These are phyloP conservation scores for Trichoderma polysporum DNA, from an alignment of 2,329 filamentous ascomycete genomes.

Conservation along the genomic window DNA sequence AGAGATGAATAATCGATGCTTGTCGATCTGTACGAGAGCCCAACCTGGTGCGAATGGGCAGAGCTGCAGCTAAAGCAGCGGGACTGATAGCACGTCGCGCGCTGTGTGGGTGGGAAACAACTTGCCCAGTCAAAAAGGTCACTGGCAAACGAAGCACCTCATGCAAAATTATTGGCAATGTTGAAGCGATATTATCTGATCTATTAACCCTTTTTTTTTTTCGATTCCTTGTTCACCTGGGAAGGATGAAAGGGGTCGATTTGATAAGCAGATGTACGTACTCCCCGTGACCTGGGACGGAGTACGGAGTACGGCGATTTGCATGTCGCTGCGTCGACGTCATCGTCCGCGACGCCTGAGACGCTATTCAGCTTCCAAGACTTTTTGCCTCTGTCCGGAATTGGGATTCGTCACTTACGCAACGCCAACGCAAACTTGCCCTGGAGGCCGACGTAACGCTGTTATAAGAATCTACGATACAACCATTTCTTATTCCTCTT, in stretches of 20 bases:
- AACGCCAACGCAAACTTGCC: not conserved
- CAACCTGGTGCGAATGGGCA: conserved; percentile 4
- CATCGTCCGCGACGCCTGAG: conserved; percentile 11
- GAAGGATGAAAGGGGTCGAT: not conserved
- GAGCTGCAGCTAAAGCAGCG: conserved; percentile 8
- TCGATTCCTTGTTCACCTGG: not conserved
- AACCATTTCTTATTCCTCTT: not conserved
- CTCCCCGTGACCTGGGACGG: too few species aligned
- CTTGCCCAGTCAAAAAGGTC: not conserved
- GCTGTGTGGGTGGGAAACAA: not conserved
- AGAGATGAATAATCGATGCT: not conserved
- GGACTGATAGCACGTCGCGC: not conserved
- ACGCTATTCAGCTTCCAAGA: not conserved
- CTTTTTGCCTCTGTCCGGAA: not conserved
- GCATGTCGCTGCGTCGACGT: conserved; percentile 1
- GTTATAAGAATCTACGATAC: not conserved
- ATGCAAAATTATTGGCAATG: not conserved
- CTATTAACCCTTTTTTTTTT: not conserved
- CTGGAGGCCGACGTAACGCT: not conserved
- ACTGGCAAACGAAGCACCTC: too few species aligned
- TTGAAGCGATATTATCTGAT: conserved; percentile 2
- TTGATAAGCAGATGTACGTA: conserved; percentile 1
- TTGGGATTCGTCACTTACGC: not conserved
- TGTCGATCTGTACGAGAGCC: conserved; percentile 5
- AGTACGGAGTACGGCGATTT: not conserved